Evolutionary conservation across 2,329 filamentous ascomycete species (phyloP), one percentile per base, ranked within the genome.

Genomic region (Pseudogymnoascus sp.): DNA sequence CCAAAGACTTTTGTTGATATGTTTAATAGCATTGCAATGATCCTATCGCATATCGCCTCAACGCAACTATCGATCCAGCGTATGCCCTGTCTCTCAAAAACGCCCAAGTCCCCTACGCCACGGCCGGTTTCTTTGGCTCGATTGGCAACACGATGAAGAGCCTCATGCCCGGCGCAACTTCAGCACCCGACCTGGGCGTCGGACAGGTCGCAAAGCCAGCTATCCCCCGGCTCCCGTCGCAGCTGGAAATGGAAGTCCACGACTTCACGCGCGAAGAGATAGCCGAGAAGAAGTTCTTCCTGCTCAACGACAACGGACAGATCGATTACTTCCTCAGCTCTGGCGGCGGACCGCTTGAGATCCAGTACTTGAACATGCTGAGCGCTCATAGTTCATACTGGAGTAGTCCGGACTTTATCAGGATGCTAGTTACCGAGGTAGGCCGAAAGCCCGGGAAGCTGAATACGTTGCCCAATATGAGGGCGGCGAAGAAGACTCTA

Each of bases 301-400:
- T 96, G 6, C 83, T 99, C 3, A 99, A 99, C 69, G 94, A 99
- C 70, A 97, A 97, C 68, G 93, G 92, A 0, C 94, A 99, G 75
- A 87, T 99, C 42, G 94, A 99, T 73, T 99, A 86, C 75, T 95
- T 88, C 70, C 78, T 99, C 59, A 86, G 86, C 59, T 92, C 91
- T 6, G 90, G 91, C 0, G 89, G 90, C 1, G 94, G 94, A 0
- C 88, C 92, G 3, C 78, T 99, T 37, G 94, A 96, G 75, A 92
- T 97, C 23, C 92, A 97, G 75, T 99, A 99, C 73, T 76, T 97
- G 37, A 97, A 96, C 68, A 99, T 99, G 94, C 77, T 99, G 62
- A 90, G 91, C 63, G 94, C 94, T 7, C 94, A 99, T 75, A 92
- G 90, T n/a, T n/a, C 63, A 93, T 99, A 99, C 75, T 99, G 94